These are phyloP conservation scores for Citrus medica DNA, from an alignment of 345 rosid genomes.

Conservation along the genomic window DNA sequence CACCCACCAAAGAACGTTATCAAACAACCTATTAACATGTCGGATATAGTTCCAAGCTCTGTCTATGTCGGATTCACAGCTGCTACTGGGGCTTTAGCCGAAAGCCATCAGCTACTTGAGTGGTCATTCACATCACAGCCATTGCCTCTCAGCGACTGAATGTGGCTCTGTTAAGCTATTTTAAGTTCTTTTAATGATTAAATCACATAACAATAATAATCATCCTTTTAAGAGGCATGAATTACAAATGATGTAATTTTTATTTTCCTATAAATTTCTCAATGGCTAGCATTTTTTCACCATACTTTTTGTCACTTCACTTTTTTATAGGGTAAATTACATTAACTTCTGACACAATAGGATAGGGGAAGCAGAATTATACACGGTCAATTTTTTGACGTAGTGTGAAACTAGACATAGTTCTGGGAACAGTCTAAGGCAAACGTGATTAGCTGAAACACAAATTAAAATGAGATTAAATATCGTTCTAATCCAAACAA, in stretches of 20 bases:
- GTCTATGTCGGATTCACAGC: constrained; percentile 42
- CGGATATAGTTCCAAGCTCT: constrained; percentile 18
- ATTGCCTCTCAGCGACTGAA: not conserved
- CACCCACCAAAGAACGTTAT: constrained; percentile 19
- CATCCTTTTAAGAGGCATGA: not conserved
- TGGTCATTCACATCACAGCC: constrained; percentile 12
- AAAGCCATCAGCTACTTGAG: constrained; percentile 26
- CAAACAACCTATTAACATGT: constrained; percentile 27
- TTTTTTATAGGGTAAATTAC: no score
- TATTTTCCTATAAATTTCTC: not conserved
- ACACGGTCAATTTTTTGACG: no score
- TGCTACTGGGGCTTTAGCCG: constrained; percentile 26
- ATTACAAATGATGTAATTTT: not conserved
- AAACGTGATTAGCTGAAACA: no score
- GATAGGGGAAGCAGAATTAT: no score
- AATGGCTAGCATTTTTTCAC: not conserved
- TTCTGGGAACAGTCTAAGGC: no score
- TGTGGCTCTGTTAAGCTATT: not conserved
- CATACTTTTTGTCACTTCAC: no score
- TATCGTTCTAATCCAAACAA: no score
- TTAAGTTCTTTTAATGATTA: not conserved
- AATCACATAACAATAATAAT: not conserved
- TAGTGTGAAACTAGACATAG: no score
- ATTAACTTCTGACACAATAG: no score
- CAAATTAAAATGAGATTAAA: no score